Conservation (phyloP, 768 basidiomycete genomes). For the Leucocoprinus leucothites region DNA sequence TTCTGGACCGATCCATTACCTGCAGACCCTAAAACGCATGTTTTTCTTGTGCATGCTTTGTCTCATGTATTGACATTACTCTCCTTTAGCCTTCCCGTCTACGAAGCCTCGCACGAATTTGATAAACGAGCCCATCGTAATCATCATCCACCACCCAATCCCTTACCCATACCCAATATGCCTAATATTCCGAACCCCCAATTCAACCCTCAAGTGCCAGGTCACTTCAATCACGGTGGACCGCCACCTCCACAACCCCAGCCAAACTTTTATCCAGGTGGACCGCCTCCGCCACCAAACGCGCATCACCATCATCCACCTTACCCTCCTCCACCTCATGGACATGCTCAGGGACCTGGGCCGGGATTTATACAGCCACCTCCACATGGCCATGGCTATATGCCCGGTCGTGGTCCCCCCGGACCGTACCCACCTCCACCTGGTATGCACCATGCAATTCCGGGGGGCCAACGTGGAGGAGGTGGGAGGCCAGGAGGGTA, state of each 20-base stretch:
- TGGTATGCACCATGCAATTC: not conserved
- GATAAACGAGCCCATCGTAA: constrained; percentile 67
- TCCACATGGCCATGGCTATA: constrained; percentile 9
- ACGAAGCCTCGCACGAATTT: constrained; percentile 83
- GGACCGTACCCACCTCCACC: constrained; percentile 13
- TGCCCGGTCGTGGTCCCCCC: constrained; percentile 8
- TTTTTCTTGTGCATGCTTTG: constrained; percentile 8
- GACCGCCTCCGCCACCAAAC: constrained; percentile 1
- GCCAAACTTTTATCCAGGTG: constrained; percentile 26
- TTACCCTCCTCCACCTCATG: constrained; percentile 1
- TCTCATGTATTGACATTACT: not conserved
- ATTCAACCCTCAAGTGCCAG: constrained; percentile 21
- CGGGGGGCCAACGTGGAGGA: constrained; percentile 8
- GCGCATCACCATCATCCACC: constrained; percentile 1
- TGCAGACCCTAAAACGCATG: constrained; percentile 78
- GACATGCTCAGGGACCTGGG: constrained; percentile 15
- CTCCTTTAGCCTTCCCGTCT: constrained; percentile 56
- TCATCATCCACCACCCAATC: constrained; percentile 27
- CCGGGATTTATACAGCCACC: constrained; percentile 17
- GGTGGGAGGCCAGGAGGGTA: constrained; percentile 13
- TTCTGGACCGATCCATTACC: constrained; percentile 92
- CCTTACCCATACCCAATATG: constrained; percentile 19
- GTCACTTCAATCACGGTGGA: constrained; percentile 16
- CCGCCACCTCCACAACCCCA: constrained; percentile 35
- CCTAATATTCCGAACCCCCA: constrained; percentile 17